phyloP scores from a whole-genome alignment of 108 stramenopile genomes.

The Hondaea fermentalgiana region DNA sequence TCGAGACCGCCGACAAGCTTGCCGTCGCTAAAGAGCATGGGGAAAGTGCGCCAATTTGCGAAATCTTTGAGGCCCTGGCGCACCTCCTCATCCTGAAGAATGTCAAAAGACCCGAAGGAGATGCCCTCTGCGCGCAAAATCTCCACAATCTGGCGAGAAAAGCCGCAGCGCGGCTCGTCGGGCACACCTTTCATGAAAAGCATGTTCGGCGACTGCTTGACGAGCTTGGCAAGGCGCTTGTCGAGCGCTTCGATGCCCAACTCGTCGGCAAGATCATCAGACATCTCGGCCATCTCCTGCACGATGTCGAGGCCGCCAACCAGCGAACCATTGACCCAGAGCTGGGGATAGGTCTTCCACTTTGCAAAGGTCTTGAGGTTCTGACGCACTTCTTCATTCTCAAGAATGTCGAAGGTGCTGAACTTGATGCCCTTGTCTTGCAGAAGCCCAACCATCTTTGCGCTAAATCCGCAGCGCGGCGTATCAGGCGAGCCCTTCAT shows the following conservation, averaged over 20 bases:
- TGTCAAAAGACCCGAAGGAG: conserved; percentile 71
- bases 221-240: conserved; percentile 44
- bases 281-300: conserved; percentile 70
- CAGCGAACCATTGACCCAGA: conserved; percentile 88
- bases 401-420: conserved; percentile 32
- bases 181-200: conserved; percentile 91
- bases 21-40: conserved; percentile 87
- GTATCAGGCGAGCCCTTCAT: conserved; percentile 89
- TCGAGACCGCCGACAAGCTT: conserved; percentile 92
- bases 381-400: conserved; percentile 30
- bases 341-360: conserved; percentile 92
- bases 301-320: conserved; percentile 93
- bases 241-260: conserved; percentile 29
- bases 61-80: conserved; percentile 76
- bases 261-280: conserved; percentile 34
- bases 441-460: conserved; percentile 72
- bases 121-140: conserved; percentile 55
- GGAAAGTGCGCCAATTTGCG: conserved; percentile 86
- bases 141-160: conserved; percentile 76
- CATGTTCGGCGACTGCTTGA: conserved; percentile 64
- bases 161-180: conserved; percentile 73
- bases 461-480: conserved; percentile 81
- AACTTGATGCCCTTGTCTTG: conserved; percentile 55
- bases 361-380: conserved; percentile 38
- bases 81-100: conserved; percentile 76